phyloP scores from a whole-genome alignment of 257 asterid species.

The Gentiana straminea region DNA sequence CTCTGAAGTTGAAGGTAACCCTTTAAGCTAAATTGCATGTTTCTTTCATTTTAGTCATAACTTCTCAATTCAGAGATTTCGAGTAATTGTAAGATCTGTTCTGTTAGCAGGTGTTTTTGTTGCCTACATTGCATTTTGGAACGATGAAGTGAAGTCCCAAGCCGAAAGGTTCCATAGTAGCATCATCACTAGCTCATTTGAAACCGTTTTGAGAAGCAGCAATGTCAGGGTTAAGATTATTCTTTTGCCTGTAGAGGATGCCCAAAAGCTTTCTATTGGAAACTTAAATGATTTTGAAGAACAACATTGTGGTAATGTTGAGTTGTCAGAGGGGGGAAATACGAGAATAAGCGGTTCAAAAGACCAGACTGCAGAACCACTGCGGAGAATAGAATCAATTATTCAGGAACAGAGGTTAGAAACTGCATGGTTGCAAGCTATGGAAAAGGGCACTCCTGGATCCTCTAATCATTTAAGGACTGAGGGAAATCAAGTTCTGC shows the following conservation, averaged over 20 bases:
- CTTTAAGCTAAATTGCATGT: too few species aligned
- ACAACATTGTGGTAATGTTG: constrained; percentile 16
- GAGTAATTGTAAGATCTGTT: background rate
- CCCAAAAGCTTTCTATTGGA: constrained; percentile 20
- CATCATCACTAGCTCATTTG: constrained; percentile 79
- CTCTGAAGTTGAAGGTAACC: constrained; percentile 70
- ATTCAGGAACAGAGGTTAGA: constrained; percentile 79
- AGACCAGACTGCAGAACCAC: constrained; percentile 43
- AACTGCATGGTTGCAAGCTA: constrained; percentile 89
- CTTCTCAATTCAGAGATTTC: too few species aligned
- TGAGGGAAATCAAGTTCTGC: constrained; percentile 81
- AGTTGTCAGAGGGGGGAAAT: constrained; percentile 24
- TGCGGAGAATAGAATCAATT: constrained; percentile 70
- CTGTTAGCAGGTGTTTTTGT: constrained; percentile 61
- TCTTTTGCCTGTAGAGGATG: constrained; percentile 31
- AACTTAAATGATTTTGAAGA: constrained; percentile 28
- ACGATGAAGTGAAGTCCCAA: constrained; percentile 54
- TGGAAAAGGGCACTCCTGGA: constrained; percentile 72
- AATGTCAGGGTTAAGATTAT: constrained; percentile 72
- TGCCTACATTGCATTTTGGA: constrained; percentile 69
- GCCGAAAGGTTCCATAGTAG: constrained; percentile 94
- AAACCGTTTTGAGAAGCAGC: constrained; percentile 55
- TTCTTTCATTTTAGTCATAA: too few species aligned
- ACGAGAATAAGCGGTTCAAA: constrained; percentile 23
- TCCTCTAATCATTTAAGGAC: constrained; percentile 51